Evolutionary conservation across 176 grass and related monocot genomes (phyloP), one percentile per base, ranked within the genome.

Genomic region (Carex pumila): DNA sequence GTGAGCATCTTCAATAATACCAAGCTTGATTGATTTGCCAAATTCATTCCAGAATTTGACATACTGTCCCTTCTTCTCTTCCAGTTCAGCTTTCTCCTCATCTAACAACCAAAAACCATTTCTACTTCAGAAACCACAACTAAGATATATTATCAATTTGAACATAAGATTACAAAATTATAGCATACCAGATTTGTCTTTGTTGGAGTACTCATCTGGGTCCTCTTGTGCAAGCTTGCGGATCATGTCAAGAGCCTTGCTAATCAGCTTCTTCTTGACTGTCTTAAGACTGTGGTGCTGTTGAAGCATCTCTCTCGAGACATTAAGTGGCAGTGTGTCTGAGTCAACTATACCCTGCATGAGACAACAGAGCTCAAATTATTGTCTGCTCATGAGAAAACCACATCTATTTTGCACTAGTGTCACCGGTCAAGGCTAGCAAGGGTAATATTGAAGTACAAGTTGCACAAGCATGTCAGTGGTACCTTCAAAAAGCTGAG

Each of bases 1-100:
- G n/a, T 91, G 90, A 80, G 95, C 95, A 57, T 98, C 95, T 86
- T 98, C 95, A 63, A 98, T 98, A 65, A 98, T 98, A 0, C 92
- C 95, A n/a, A 98, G 88, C 89, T 98, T 98, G 30, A 98, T 77
- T 43, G 95, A 98, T 90, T 95, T 98, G 79, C 95, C 95, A 67
- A 98, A 98, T 85, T 98, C 95, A n/a, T 98, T 95, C 95, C 95
- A 98, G 86, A 98, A 98, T 64, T 95, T 95, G 15, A 79, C 77
- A 9, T 95, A 98, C 75, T 95, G 95, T 14, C 95, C 95, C 88
- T 93, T 95, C 31, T 95, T 95, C 89, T 98, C 93, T 66, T 88
- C 88, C 73, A 93, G 75, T 70, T 89, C 92, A 72, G 60, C 87
- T 77, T 93, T 93, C 3, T 98, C 95, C 22, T 89, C 85, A 83